These are phyloP conservation scores for Rutidosis leptorrhynchoides DNA, from an alignment of 129 eudicot species.

Conservation along the genomic window DNA sequence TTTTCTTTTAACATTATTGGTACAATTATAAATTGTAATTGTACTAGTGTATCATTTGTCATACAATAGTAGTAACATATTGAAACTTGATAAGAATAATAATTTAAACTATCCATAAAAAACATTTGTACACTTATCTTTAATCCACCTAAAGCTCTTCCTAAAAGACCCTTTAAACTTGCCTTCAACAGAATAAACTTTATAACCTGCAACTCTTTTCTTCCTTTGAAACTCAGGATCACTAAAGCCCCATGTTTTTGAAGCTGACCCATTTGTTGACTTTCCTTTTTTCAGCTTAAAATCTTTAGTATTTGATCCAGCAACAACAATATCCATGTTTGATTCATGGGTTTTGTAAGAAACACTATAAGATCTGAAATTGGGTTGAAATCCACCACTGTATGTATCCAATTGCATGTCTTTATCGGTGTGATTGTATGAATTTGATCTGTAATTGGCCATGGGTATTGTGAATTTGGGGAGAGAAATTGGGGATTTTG, in stretches of 20 bases:
- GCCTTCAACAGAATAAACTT: conserved; percentile 72
- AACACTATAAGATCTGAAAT: conserved; percentile 67
- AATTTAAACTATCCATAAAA: conserved; percentile 43
- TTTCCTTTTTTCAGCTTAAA: conserved; percentile 55
- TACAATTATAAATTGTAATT: no score
- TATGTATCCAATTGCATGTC: conserved; percentile 52
- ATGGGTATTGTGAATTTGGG: conserved; percentile 25
- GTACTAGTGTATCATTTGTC: no score
- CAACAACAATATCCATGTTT: conserved; percentile 29
- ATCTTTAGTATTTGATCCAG: conserved; percentile 13
- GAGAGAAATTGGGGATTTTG: conserved; percentile 22
- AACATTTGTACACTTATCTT: conserved; percentile 54
- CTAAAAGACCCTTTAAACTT: conserved; percentile 79
- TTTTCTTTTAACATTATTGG: no score
- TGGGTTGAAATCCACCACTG: conserved; percentile 31
- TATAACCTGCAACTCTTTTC: conserved; percentile 87
- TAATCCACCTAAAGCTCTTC: conserved; percentile 82
- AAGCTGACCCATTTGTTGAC: conserved; percentile 33
- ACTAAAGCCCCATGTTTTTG: conserved; percentile 56
- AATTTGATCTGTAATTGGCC: conserved; percentile 62
- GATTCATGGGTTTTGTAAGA: conserved; percentile 34
- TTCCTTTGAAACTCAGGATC: conserved; percentile 97
- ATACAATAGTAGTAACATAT: no score
- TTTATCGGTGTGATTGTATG: conserved; percentile 34
- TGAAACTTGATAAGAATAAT: neutral